Evolutionary conservation across 2,329 filamentous ascomycete genomes (phyloP).

Genomic region (Microcera coccophila): DNA sequence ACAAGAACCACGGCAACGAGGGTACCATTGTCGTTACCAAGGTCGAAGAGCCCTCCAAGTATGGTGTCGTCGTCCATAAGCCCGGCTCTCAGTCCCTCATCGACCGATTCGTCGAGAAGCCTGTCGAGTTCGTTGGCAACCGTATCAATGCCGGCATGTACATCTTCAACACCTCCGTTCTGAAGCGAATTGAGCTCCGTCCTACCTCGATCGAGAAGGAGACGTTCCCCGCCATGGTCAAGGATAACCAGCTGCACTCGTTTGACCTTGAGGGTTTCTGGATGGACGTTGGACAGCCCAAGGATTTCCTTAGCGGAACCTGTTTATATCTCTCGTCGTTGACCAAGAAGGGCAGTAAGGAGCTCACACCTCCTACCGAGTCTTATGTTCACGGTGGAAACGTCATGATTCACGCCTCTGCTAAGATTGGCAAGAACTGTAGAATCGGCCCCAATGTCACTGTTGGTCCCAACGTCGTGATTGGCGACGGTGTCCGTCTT

Average conservation of each 20-base stretch:
- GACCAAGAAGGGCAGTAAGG: slow-evolving; percentile 82
- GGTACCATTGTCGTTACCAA: slow-evolving; percentile 98
- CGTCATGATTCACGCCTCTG: slow-evolving; percentile 87
- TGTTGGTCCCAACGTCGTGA: slow-evolving; percentile 85
- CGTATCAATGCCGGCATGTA: slow-evolving; percentile 98
- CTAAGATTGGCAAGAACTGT: slow-evolving; percentile 98
- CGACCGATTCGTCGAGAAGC: slow-evolving; percentile 99
- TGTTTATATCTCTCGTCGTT: slow-evolving; percentile 94
- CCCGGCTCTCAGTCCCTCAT: slow-evolving; percentile 86
- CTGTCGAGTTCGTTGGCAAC: slow-evolving; percentile 97
- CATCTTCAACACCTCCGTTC: slow-evolving; percentile 89
- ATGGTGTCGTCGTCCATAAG: slow-evolving; percentile 97
- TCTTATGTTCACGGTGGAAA: slow-evolving; percentile 89
- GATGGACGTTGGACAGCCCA: slow-evolving; percentile 99
- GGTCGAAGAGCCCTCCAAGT: slow-evolving; percentile 98
- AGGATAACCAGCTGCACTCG: slow-evolving; percentile 86
- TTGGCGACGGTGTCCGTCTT: slow-evolving; percentile 90
- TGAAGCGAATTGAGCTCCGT: slow-evolving; percentile 88
- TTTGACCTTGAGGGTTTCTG: slow-evolving; percentile 97
- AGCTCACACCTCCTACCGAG: slow-evolving; percentile 69
- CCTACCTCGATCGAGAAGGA: slow-evolving; percentile 98
- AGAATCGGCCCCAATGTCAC: slow-evolving; percentile 96
- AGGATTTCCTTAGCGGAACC: slow-evolving; percentile 94
- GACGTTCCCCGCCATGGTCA: slow-evolving; percentile 92
- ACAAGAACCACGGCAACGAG: slow-evolving; percentile 89